These are phyloP conservation scores for Metschnikowia cerradonensis DNA, from an alignment of 805 yeast genomes.

Conservation along the genomic window DNA sequence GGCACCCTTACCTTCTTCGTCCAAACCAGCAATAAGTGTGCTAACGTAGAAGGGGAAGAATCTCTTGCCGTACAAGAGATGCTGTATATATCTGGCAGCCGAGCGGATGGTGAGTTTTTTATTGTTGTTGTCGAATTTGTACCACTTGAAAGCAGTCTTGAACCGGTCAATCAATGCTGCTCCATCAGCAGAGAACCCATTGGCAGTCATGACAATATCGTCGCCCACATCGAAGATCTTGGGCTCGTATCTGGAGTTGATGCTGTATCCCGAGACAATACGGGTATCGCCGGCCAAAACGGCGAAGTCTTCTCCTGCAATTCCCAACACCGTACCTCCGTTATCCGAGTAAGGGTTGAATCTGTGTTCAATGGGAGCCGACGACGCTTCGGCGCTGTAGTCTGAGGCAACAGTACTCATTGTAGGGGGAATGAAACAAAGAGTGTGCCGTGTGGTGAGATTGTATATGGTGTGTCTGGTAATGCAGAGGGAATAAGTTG, in stretches of 20 bases:
- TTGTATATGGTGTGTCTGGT: neutral
- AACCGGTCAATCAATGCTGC: constrained; percentile 76
- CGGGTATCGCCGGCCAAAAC: constrained; percentile 98
- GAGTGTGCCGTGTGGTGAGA: neutral
- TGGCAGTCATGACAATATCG: constrained; percentile 80
- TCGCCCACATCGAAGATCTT: constrained; percentile 89
- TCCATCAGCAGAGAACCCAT: constrained; percentile 96
- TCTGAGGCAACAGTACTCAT: constrained; percentile 21
- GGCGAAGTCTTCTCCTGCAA: constrained; percentile 96
- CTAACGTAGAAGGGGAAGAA: constrained; percentile 96
- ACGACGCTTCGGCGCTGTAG: constrained; percentile 13
- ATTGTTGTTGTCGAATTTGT: constrained; percentile 78
- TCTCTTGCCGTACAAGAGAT: constrained; percentile 84
- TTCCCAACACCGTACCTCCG: constrained; percentile 96
- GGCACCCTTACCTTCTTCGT: constrained; percentile 87
- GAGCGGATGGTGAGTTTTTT: constrained; percentile 63
- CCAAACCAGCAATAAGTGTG: constrained; percentile 91
- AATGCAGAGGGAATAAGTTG: neutral
- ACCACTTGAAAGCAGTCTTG: constrained; percentile 75
- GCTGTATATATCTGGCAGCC: constrained; percentile 90
- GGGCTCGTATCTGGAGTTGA: constrained; percentile 89
- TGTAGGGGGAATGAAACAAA: neutral
- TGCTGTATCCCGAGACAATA: constrained; percentile 88
- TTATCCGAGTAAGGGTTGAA: constrained; percentile 92
- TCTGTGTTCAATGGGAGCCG: constrained; percentile 79